Evolutionary conservation across 345 rosid genomes (phyloP).

Genomic region (Pistacia integerrima): DNA sequence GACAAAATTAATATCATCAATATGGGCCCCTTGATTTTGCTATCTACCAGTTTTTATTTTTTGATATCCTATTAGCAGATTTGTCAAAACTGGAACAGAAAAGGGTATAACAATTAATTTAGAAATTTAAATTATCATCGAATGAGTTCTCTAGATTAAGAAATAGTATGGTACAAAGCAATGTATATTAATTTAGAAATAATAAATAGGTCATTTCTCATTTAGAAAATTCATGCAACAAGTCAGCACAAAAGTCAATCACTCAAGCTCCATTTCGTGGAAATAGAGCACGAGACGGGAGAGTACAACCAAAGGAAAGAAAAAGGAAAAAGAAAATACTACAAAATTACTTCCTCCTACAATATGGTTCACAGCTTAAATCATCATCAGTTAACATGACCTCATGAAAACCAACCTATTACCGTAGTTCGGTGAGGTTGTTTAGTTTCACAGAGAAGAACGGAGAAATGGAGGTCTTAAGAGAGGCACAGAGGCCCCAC

Average conservation of each 20-base stretch:
- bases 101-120: too few relatives aligned
- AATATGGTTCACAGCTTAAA: neutral
- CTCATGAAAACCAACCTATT: neutral
- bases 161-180: too few relatives aligned
- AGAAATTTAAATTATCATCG: too few relatives aligned
- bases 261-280: neutral
- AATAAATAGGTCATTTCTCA: too few relatives aligned
- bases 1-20: neutral
- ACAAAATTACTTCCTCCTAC: slow-evolving; percentile 6
- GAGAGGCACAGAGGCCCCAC: slow-evolving; percentile 29
- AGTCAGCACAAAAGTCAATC: slow-evolving; percentile 30
- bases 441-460: neutral
- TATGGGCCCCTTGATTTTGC: neutral
- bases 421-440: neutral
- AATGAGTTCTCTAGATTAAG: too few relatives aligned
- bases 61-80: too few relatives aligned
- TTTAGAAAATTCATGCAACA: neutral
- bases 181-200: too few relatives aligned
- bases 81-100: too few relatives aligned
- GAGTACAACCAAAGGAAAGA: neutral
- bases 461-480: slow-evolving; percentile 38
- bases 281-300: neutral
- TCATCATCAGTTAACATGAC: neutral
- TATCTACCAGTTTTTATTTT: neutral
- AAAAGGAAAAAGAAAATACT: neutral